Evolutionary conservation across 495 filamentous ascomycete genomes (phyloP).

Genomic region (Cercophora samala): DNA sequence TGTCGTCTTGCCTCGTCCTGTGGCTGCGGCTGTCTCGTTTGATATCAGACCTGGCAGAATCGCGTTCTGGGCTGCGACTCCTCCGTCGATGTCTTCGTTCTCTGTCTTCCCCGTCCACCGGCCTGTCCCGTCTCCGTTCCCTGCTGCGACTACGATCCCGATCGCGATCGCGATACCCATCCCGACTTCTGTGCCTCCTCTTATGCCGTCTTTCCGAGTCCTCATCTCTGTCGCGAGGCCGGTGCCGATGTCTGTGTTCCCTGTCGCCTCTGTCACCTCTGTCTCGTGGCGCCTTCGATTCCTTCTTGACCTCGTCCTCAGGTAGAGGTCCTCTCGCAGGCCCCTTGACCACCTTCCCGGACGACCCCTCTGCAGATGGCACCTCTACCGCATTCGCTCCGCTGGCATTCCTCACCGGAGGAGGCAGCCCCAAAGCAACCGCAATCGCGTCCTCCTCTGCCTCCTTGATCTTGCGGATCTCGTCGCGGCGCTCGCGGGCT

Average conservation of each 20-base stretch:
- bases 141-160: slow-evolving; percentile 40
- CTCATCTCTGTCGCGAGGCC: slow-evolving; percentile 16
- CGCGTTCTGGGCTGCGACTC: slow-evolving; percentile 31
- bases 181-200: slow-evolving; percentile 20
- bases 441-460: slow-evolving; percentile 89
- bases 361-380: slow-evolving; percentile 19
- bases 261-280: slow-evolving; percentile 23
- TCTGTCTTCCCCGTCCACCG: slow-evolving; percentile 10
- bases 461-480: slow-evolving; percentile 79
- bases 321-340: slow-evolving; percentile 7
- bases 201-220: slow-evolving; percentile 16
- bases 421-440: slow-evolving; percentile 72
- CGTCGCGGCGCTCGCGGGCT: slow-evolving; percentile 68
- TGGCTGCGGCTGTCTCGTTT: slow-evolving; percentile 20
- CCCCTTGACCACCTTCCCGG: not conserved
- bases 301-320: slow-evolving; percentile 12
- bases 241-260: not conserved
- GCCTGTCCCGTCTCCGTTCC: slow-evolving; percentile 28
- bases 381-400: slow-evolving; percentile 51
- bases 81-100: slow-evolving; percentile 23
- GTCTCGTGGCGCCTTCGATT: slow-evolving; percentile 16
- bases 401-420: slow-evolving; percentile 49
- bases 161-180: slow-evolving; percentile 30
- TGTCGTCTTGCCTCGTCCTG: not conserved
- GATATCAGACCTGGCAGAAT: slow-evolving; percentile 7